These are phyloP conservation scores for Truncatella angustata DNA, from an alignment of 2,329 filamentous ascomycete species.

Conservation along the genomic window DNA sequence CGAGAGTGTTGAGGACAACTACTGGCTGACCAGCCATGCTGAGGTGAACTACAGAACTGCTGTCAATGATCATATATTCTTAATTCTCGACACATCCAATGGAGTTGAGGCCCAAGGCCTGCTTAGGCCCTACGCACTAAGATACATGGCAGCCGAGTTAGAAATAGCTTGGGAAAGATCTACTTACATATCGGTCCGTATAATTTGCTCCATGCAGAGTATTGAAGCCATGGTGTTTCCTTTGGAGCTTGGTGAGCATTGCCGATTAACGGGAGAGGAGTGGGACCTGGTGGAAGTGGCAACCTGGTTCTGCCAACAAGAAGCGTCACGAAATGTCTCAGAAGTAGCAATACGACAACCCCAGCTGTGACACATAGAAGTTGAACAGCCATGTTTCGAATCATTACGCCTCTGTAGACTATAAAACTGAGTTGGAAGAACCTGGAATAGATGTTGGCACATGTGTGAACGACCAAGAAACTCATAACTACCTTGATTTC, in stretches of 20 bases:
- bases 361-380: neutral
- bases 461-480: too few relatives aligned
- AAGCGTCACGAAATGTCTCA: neutral
- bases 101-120: too few relatives aligned
- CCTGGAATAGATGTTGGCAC: too few relatives aligned
- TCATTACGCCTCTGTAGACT: too few relatives aligned
- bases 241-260: constrained; percentile 17
- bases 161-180: too few relatives aligned
- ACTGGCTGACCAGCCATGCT: constrained; percentile 18
- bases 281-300: constrained; percentile 15
- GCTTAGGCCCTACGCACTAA: too few relatives aligned
- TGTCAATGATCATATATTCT: too few relatives aligned
- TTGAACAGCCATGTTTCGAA: neutral
- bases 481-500: too few relatives aligned
- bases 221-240: constrained; percentile 16
- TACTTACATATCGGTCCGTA: too few relatives aligned
- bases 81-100: too few relatives aligned
- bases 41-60: constrained; percentile 18
- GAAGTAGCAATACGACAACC: neutral
- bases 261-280: constrained; percentile 16
- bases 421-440: too few relatives aligned
- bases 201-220: constrained; percentile 14
- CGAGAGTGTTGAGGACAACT: constrained; percentile 13
- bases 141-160: too few relatives aligned
- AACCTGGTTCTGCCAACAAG: neutral